Evolutionary conservation across 768 basidiomycete genomes (phyloP), one percentile per base, ranked within the genome.

Genomic region (Mrakia hoshinonis): DNA sequence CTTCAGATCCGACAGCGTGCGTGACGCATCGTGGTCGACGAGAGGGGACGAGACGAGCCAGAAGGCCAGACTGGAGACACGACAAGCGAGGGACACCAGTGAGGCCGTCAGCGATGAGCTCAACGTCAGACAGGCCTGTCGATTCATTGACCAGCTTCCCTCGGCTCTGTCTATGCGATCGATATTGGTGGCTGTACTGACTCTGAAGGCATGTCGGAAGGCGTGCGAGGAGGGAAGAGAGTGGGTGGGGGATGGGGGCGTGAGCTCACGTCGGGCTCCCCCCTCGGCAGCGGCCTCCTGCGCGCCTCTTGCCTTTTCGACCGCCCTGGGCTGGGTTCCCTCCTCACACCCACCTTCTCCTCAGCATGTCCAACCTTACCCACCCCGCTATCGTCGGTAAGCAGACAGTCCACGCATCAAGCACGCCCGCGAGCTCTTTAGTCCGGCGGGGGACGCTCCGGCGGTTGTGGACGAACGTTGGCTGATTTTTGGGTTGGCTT

Each of bases 11-110:
- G 89, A 90, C 26, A 85, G 79, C 38, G 90, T 81, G 7, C 87
- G 87, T 72, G 90, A 89, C 0, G 91, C 84, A 76, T 96, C 91
- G 24, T 90, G 91, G 79, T 92, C 87, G 74, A 87, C 76, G 36
- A 77, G 85, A 15, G 94, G 94, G 3, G 91, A 86, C 52, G 92
- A 84, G 73, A 96, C 83, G 74, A 97, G 82, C 94, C 94, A 97
- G 75, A 92, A 94, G 74, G 90, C 89, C 79, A 94, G 88, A 52
- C 63, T 73, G 66, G 34, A 46, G 6, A 12, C 55, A 2, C 13
- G 26, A 13, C 12, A 6, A n/a, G 26, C 9, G 39, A 9, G 15
- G 29, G 26, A 36, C n/a, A 34, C 36, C 31, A 51, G n/a, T 31
- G 58, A 51, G 38, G 22, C 18, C 34, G 24, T 48, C 31, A 70